Base-by-base conservation (phyloP, 2,329 filamentous ascomycete species). In the Neonectria punicea region DNA sequence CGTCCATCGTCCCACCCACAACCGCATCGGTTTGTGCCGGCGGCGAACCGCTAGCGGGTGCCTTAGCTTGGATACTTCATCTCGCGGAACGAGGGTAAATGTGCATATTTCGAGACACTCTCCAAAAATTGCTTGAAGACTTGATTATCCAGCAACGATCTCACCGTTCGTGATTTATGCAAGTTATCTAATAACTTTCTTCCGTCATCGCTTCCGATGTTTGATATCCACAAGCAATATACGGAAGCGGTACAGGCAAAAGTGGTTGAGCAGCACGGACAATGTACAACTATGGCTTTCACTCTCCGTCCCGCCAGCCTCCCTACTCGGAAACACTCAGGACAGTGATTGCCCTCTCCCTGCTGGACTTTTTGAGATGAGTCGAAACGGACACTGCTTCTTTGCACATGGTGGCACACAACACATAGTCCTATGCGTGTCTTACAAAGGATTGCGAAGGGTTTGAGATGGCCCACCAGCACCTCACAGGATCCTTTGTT, bases 21-120 rank as follows among this genome's bases (percentile, higher is more conserved):
- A 46, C 36, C 36, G 25, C 50, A 41, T 47, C 36, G 55, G 50
- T 53, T 54, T 50, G 65, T 65, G 61, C 51, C 36, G 41, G 39
- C 28, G 39, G 13, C 16, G 6, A 7, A 11, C 3, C 43, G 20
- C 43, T 5, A 9, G 43, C 14, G 22, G n/a, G 22, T 22, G 44
- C 22, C 13, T 16, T 47, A 47, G 44, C 44, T 47, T 28, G 22
- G 22, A 46, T 36, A n/a, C 25, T 44, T 13, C 54, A n/a, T 49
- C 14, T 49, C 22, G 30, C n/a, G 5, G 30, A 34, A 51, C 20
- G 30, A 34, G 6, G 49, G 18, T 20, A 18, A 22, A 18, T 20
- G 49, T 30, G 32, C 32, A 34, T 14, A 2, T 11, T n/a, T 51
- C 10, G 47, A 34, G n/a, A n/a, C 18, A 13, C 7, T 9, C 8